Base-by-base conservation (phyloP, 805 yeast species). In the Candida anglica region DNA sequence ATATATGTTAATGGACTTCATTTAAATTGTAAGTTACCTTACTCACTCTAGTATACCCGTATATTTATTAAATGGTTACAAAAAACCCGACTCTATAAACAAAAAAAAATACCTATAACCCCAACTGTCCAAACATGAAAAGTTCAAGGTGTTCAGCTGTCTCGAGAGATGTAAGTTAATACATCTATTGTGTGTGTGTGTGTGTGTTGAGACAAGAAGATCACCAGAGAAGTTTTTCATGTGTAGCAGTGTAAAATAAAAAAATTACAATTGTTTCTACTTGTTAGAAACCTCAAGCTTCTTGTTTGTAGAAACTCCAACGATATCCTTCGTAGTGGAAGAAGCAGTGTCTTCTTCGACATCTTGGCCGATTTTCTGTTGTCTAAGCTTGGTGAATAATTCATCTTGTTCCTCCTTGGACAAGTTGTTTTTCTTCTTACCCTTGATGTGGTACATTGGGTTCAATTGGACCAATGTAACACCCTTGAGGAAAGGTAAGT, bases 401-500 rank as follows among this genome's bases (percentile, higher is more conserved):
- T 50, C 61, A 15, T 58, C 60, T 41, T 62, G 54, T 46, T 65
- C 61, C 11, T 39, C 47, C 38, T 47, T 41, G 26, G 60, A 37
- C 43, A 64, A 60, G 23, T 56, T 53, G 27, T 52, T 30, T 62
- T 78, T 75, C 69, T 80, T 73, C 73, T 79, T 79, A 47, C 71
- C 71, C 67, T 80, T 84, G 42, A 83, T 58, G 67, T 79, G 72
- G 62, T 79, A 81, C 73, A 79, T 69, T 60, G 91, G 94, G 63
- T 80, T 82, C 60, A 84, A 79, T 48, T 49, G 34, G 13, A 37
- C 41, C 46, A 62, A 45, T 11, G 59, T 62, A 30, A 64, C 44
- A 37, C 46, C 59, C 63, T 76, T 75, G 52, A 60, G 46, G 67
- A 81, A 78, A 58, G 95, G 89, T 60, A 84, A 69, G 58, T 82